Evolutionary conservation across 495 filamentous ascomycete species (phyloP).

Genomic region (Pyrenopolyporus hunteri): DNA sequence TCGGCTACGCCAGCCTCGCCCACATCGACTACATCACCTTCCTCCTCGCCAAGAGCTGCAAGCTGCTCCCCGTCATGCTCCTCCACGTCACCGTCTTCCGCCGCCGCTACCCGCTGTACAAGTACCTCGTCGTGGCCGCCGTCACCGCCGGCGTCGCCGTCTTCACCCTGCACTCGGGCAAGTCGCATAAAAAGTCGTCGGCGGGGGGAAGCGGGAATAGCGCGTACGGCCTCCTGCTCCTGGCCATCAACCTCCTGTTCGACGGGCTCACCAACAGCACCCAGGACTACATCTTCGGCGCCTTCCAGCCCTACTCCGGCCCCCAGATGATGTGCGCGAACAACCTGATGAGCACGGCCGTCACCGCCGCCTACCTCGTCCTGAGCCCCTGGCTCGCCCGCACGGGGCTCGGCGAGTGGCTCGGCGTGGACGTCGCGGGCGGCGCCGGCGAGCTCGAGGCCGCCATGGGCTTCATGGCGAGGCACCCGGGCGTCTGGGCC

Average conservation of each 20-base stretch:
- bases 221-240: conserved; percentile 78
- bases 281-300: conserved; percentile 90
- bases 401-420: conserved; percentile 66
- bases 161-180: conserved; percentile 87
- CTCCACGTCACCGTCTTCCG: conserved; percentile 93
- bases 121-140: conserved; percentile 88
- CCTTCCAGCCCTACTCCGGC: conserved; percentile 78
- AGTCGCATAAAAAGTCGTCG: conserved; percentile 53
- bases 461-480: conserved; percentile 78
- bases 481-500: conserved; percentile 77
- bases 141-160: conserved; percentile 93
- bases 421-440: conserved; percentile 68
- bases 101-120: conserved; percentile 90
- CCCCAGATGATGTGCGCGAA: conserved; percentile 99
- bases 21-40: conserved; percentile 99
- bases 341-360: conserved; percentile 77
- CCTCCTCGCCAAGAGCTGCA: conserved; percentile 97
- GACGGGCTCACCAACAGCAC: conserved; percentile 96
- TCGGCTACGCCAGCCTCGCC: conserved; percentile 89
- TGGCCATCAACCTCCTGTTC: conserved; percentile 91
- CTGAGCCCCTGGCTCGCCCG: conserved; percentile 76
- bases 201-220: conserved; percentile 55
- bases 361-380: conserved; percentile 78
- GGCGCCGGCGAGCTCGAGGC: conserved; percentile 71
- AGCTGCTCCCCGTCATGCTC: conserved; percentile 96